Evolutionary conservation across 2,329 filamentous ascomycete species (phyloP).

Genomic region (Zymoseptoria ardabiliae): DNA sequence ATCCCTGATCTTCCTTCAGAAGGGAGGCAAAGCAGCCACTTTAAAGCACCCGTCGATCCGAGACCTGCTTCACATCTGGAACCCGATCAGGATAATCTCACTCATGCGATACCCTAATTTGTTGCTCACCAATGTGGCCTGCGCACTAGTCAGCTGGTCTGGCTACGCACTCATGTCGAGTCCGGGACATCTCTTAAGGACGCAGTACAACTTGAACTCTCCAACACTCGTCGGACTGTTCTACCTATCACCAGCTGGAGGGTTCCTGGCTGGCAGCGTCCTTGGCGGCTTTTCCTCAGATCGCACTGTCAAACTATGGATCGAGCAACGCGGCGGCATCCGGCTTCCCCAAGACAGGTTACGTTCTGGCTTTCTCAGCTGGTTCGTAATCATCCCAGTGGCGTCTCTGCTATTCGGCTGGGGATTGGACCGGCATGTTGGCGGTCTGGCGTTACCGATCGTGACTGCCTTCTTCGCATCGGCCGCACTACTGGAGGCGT

Average conservation of each 20-base stretch:
- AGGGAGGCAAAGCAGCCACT: slow-evolving; percentile 45
- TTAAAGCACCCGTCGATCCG: slow-evolving; percentile 30
- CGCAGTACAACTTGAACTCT: slow-evolving; percentile 57
- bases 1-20: slow-evolving; percentile 53
- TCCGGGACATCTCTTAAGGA: slow-evolving; percentile 64
- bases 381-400: slow-evolving; percentile 47
- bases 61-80: slow-evolving; percentile 57
- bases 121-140: slow-evolving; percentile 52
- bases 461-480: slow-evolving; percentile 65
- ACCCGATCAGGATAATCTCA: slow-evolving; percentile 54
- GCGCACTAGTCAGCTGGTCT: slow-evolving; percentile 61
- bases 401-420: slow-evolving; percentile 62
- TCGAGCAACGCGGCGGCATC: slow-evolving; percentile 45
- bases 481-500: slow-evolving; percentile 62
- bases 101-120: slow-evolving; percentile 62
- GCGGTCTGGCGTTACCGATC: slow-evolving; percentile 53
- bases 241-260: slow-evolving; percentile 61
- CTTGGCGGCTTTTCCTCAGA: slow-evolving; percentile 63
- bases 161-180: slow-evolving; percentile 59
- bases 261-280: slow-evolving; percentile 60
- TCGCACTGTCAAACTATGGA: slow-evolving; percentile 56
- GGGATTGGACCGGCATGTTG: slow-evolving; percentile 45
- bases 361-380: slow-evolving; percentile 47
- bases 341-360: slow-evolving; percentile 62
- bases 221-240: slow-evolving; percentile 62